Base-by-base conservation (phyloP, 2,329 filamentous ascomycete species). In the Chlorencoelia australis region DNA sequence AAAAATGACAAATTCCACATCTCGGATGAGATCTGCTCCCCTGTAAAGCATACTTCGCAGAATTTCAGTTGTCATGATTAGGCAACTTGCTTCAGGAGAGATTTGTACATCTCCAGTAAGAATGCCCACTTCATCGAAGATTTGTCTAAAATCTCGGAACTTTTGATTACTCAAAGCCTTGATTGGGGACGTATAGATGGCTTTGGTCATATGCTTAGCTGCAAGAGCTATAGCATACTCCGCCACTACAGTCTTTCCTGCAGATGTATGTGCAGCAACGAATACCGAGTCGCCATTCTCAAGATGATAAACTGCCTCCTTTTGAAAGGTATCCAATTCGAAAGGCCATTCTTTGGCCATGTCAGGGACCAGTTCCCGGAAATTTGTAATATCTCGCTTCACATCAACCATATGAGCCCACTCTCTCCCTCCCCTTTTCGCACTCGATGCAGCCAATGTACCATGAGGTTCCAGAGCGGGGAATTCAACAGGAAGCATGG, bases 31-130 rank as follows among this genome's bases (percentile, higher is more conserved):
- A 64, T 98, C 91, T 5, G 91, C 89, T 42, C 91, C 91, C 41
- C 89, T 76, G 55, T 98, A 98, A 30, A 98, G 75, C 89, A 98
- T 98, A 66, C 91, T 96, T 40, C 91, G 77, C 40, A 98, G 63
- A 63, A 98, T 98, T 57, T 98, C 91, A 0, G 91, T 98, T 0
- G 91, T 98, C 91, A 98, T 98, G 60, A 98, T 96, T 27, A 98
- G 69, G 62, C 91, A 98, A 61, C 89, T 96, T 18, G 91, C 91
- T 64, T 96, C 91, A 0, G 89, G 86, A 46, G 93, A 87, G 53
- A 98, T 98, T 59, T 98, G 91, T 4, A 98, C 91, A 63, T 98
- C 91, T 41, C 91, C 91, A 0, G 91, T 98, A 46, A 98, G 63
- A 46, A 98, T 96, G 11, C 91, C 91, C 13, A 98, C 91, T 59